A percentile compares a stretch with the other conserved stretches of the same genome.
phyloP scores from a whole-genome alignment of 1,284 basidiomycete genomes.

The Peniophora sp. region DNA sequence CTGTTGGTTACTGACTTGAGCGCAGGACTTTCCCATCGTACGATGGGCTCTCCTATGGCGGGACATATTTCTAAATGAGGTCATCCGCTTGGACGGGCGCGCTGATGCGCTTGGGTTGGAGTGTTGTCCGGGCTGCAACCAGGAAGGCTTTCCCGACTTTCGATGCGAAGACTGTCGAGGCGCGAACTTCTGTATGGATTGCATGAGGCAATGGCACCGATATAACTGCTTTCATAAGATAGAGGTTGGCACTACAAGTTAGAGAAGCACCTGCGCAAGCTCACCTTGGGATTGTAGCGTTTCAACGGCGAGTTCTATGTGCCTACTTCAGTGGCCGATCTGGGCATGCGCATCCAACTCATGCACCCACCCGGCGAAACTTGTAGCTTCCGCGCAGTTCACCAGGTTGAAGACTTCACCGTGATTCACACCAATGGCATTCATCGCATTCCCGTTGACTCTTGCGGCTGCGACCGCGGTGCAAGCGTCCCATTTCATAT shows the following conservation, averaged over 20 bases:
- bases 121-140: too few species aligned
- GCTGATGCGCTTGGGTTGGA: too few species aligned
- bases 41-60: too few species aligned
- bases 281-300: not conserved
- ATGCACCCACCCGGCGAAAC: not conserved
- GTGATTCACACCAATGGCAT: slow-evolving; percentile 4
- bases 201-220: not conserved
- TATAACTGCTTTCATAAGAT: not conserved
- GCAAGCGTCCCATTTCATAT: not conserved
- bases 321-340: not conserved
- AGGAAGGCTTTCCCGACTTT: too few species aligned
- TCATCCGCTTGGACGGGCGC: too few species aligned
- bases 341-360: not conserved
- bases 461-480: not conserved
- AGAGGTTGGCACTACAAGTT: too few species aligned
- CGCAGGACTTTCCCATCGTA: too few species aligned
- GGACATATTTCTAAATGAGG: too few species aligned
- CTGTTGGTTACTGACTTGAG: too few species aligned
- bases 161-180: not conserved
- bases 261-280: too few species aligned
- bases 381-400: not conserved
- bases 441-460: slow-evolving; percentile 2
- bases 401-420: not conserved
- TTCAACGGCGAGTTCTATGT: not conserved
- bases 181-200: not conserved